Evolutionary conservation across 192 early-diverging fungal genomes (phyloP).

Genomic region (Mortierella alpina): DNA sequence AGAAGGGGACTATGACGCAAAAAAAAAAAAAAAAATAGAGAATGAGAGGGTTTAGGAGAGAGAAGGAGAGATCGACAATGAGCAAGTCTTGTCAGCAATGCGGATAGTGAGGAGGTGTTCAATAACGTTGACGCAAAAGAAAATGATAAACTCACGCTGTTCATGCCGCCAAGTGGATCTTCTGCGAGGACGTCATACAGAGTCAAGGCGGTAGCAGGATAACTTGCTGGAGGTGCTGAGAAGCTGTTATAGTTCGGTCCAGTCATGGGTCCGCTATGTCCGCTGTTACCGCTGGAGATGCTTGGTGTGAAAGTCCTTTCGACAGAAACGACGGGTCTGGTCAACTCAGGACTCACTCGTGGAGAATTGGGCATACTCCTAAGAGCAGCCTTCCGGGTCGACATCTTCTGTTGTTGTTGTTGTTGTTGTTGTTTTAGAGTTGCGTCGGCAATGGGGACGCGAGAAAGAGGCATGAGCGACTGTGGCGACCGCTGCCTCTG

Average conservation of each 20-base stretch:
- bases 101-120: not conserved
- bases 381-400: not conserved
- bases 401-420: not conserved
- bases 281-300: too few relatives aligned
- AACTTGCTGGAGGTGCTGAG: slow-evolving; percentile 7
- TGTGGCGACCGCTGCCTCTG: too few relatives aligned
- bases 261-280: too few relatives aligned
- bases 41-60: not conserved
- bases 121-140: not conserved
- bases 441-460: too few relatives aligned
- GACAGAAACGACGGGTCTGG: too few relatives aligned
- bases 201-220: not conserved
- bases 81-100: not conserved
- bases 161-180: slow-evolving; percentile 27
- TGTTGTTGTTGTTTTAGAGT: not conserved
- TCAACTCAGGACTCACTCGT: not conserved
- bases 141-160: slow-evolving; percentile 3
- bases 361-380: not conserved
- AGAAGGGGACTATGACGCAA: not conserved
- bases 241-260: not conserved
- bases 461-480: too few relatives aligned
- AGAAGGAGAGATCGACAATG: not conserved
- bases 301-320: too few relatives aligned
- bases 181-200: slow-evolving; percentile 24
- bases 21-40: not conserved